Conservation (phyloP, 345 rosid species). For the Viola odorata region DNA sequence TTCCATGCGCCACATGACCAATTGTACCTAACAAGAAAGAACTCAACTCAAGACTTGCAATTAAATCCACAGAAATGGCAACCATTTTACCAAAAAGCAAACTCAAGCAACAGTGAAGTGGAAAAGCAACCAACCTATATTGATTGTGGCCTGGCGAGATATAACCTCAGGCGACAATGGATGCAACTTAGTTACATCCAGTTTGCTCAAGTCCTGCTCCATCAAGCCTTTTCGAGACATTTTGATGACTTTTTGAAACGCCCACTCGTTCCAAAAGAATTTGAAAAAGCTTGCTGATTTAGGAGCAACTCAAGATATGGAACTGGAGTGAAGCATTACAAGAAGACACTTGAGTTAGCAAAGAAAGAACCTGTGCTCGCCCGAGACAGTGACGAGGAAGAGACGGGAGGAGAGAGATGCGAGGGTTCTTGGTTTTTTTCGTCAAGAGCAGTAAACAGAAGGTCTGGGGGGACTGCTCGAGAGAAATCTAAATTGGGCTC, state of each 20-base stretch:
- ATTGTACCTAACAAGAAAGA: constrained; percentile 56
- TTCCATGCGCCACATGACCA: constrained; percentile 98
- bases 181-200: constrained; percentile 78
- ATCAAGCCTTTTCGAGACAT: constrained; percentile 92
- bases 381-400: too few relatives aligned
- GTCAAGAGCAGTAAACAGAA: too few relatives aligned
- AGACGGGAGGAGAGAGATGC: too few relatives aligned
- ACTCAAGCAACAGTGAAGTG: not conserved
- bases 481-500: too few relatives aligned
- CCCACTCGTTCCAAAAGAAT: too few relatives aligned
- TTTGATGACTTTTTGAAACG: constrained; percentile 3
- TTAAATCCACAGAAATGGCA: not conserved
- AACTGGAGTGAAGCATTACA: too few relatives aligned
- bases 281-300: too few relatives aligned
- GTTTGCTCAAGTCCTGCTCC: constrained; percentile 79
- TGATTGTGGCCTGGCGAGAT: constrained; percentile 93
- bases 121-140: constrained; percentile 47
- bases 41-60: not conserved
- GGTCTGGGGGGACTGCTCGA: too few relatives aligned
- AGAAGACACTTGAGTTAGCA: too few relatives aligned
- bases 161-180: constrained; percentile 96
- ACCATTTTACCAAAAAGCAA: not conserved
- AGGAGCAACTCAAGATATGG: too few relatives aligned
- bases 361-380: too few relatives aligned
- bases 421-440: too few relatives aligned